A percentile compares a stretch with the other conserved stretches of the same genome.
Conservation (phyloP, 495 filamentous ascomycete genomes). For the Neurospora discreta region DNA sequence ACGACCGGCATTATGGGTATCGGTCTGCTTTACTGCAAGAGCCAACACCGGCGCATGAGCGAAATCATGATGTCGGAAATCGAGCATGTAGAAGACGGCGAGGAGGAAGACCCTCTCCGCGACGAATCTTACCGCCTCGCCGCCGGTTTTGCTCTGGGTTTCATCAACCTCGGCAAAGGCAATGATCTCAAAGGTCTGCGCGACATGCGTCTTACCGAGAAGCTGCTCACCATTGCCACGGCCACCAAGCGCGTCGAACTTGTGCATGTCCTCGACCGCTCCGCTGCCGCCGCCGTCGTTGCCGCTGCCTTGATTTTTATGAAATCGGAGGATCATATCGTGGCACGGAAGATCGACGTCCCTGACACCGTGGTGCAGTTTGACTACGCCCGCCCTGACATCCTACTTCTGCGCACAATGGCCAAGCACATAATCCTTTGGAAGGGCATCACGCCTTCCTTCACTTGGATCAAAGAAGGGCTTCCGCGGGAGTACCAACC, state of each 20-base stretch:
- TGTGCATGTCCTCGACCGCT: slow-evolving; percentile 85
- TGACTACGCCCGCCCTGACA: slow-evolving; percentile 89
- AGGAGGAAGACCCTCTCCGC: slow-evolving; percentile 63
- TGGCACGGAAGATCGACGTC: slow-evolving; percentile 87
- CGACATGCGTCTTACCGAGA: slow-evolving; percentile 88
- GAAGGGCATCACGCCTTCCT: slow-evolving; percentile 61
- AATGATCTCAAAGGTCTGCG: slow-evolving; percentile 78
- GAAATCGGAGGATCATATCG: slow-evolving; percentile 83
- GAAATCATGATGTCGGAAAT: slow-evolving; percentile 98
- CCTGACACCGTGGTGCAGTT: slow-evolving; percentile 83
- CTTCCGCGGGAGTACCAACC: slow-evolving; percentile 57
- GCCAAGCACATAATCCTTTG: slow-evolving; percentile 92
- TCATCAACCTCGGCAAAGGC: slow-evolving; percentile 90
- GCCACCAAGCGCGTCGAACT: slow-evolving; percentile 77
- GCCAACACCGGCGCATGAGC: slow-evolving; percentile 95
- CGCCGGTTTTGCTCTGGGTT: slow-evolving; percentile 85
- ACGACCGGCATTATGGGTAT: slow-evolving; percentile 97
- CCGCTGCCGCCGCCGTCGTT: slow-evolving; percentile 79
- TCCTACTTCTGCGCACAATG: slow-evolving; percentile 80
- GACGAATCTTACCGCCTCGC: slow-evolving; percentile 92
- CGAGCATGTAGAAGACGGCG: slow-evolving; percentile 64
- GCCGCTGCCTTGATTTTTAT: slow-evolving; percentile 93
- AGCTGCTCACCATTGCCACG: slow-evolving; percentile 72
- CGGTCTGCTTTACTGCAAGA: slow-evolving; percentile 85
- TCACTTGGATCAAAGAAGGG: slow-evolving; percentile 62